Conservation (phyloP, 2,329 filamentous ascomycete genomes). For the Elsinoe australis region DNA sequence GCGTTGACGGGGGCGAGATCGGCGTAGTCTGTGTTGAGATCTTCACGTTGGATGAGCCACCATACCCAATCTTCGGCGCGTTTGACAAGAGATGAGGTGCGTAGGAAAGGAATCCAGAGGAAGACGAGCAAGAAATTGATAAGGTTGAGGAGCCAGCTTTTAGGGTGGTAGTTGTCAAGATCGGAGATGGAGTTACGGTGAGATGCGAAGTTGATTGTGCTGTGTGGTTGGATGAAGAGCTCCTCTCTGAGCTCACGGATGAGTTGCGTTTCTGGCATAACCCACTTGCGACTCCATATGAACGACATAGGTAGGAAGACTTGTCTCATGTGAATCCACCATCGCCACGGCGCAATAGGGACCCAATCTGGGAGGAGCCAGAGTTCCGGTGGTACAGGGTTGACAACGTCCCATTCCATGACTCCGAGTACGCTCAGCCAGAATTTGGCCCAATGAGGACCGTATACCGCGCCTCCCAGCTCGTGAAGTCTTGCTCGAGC, state of each 20-base stretch:
- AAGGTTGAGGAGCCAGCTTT: constrained; percentile 71
- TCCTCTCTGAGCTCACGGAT: constrained; percentile 69
- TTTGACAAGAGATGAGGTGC: constrained; percentile 56
- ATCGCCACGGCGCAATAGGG: constrained; percentile 61
- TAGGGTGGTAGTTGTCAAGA: constrained; percentile 86
- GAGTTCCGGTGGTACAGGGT: constrained; percentile 84
- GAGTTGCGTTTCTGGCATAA: constrained; percentile 56
- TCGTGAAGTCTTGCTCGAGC: constrained; percentile 75
- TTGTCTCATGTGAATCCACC: constrained; percentile 98
- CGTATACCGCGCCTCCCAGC: constrained; percentile 73
- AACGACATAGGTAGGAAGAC: constrained; percentile 93
- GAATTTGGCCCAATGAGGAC: constrained; percentile 95
- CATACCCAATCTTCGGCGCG: constrained; percentile 74
- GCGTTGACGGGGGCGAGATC: constrained; percentile 83
- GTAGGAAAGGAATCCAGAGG: constrained; percentile 71
- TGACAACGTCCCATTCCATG: constrained; percentile 83
- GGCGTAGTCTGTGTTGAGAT: constrained; percentile 83
- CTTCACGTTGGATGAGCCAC: constrained; percentile 80
- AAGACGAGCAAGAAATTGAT: constrained; percentile 72
- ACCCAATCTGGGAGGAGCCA: constrained; percentile 51
- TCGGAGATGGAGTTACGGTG: constrained; percentile 76
- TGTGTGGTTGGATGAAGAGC: constrained; percentile 71
- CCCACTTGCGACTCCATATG: constrained; percentile 76
- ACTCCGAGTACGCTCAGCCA: constrained; percentile 83
- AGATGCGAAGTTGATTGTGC: constrained; percentile 65